Base-by-base conservation (phyloP, 257 asterid genomes). In the Agastache rugosa region DNA sequence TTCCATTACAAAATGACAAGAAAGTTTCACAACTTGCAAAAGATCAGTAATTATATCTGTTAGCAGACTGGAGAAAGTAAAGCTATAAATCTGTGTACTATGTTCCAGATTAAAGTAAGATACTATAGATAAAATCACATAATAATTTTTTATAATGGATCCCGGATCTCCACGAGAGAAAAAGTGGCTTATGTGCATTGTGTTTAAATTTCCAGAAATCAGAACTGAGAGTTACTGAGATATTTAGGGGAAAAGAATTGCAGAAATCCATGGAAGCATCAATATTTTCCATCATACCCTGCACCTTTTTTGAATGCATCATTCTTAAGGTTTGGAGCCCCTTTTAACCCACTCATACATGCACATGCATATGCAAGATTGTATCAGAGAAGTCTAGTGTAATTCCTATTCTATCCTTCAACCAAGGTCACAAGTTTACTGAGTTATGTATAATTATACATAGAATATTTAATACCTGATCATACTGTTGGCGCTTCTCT, bases 401-500 rank as follows among this genome's bases (percentile, higher is more conserved):
- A 71, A 16, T 50, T 50, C 15, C 25, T n/a, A 64, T 27, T 19
- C 44, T 39, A 54, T 27, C 41, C 11, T 17, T 27, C 37, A 23
- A 39, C 60, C 75, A 69, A 10, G 69, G 44, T 73, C 29, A 31
- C 64, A 56, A 69, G 55, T 8, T 17, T 48, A 60, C 15, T 11
- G 50, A 60, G 55, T 11, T 50, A 64, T 59, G 42, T 11, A 68
- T 10, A 72, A 8, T n/a, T 55, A 66, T 27, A 29, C 67, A 61
- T 5, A n/a, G 74, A 39, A 72, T 29, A 62, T 45, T 45, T 20
- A 74, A 78, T 68, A 93, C 98, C 96, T 91, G 92, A 81, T 89
- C 93, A 85, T 93, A 93, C 73, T 89, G 89, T 50, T 83, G 86
- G 22, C 98, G 97, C 82, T 87, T 91, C 53, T 86, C 90, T 51